Conservation (phyloP, 1,139 yeast genomes). For the Scheffersomyces lignicola region DNA sequence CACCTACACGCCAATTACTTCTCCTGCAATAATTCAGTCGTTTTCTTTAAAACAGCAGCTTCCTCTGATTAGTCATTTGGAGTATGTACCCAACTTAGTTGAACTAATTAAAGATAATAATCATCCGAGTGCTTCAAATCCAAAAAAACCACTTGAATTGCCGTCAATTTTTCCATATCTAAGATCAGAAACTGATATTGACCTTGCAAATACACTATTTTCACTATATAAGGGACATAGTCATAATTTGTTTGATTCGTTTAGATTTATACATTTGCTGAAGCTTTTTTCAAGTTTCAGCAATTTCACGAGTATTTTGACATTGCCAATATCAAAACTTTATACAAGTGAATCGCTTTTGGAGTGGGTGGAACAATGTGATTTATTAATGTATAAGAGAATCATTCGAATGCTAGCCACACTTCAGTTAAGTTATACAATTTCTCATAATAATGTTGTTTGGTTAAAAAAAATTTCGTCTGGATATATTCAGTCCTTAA, state of each 20-base stretch:
- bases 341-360: constrained; percentile 50
- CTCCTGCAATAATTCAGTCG: constrained; percentile 12
- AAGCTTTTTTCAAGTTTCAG: constrained; percentile 55
- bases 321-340: constrained; percentile 65
- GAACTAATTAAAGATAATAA: constrained; percentile 24
- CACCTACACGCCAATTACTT: constrained; percentile 19
- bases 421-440: constrained; percentile 55
- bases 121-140: constrained; percentile 18
- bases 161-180: constrained; percentile 56
- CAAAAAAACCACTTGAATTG: constrained; percentile 36
- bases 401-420: constrained; percentile 68
- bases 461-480: constrained; percentile 48
- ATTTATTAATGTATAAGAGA: constrained; percentile 58
- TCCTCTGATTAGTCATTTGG: constrained; percentile 22
- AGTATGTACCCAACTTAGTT: constrained; percentile 40
- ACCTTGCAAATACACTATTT: constrained; percentile 60
- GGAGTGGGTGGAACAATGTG: constrained; percentile 70
- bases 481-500: constrained; percentile 41
- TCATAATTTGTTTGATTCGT: constrained; percentile 58
- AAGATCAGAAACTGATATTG: constrained; percentile 52
- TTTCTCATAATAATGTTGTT: constrained; percentile 56
- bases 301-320: constrained; percentile 59
- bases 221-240: constrained; percentile 66
- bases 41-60: constrained; percentile 12
- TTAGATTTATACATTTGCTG: constrained; percentile 68